phyloP scores from a whole-genome alignment of 306 rosid species.

The Fragaria iinumae region DNA sequence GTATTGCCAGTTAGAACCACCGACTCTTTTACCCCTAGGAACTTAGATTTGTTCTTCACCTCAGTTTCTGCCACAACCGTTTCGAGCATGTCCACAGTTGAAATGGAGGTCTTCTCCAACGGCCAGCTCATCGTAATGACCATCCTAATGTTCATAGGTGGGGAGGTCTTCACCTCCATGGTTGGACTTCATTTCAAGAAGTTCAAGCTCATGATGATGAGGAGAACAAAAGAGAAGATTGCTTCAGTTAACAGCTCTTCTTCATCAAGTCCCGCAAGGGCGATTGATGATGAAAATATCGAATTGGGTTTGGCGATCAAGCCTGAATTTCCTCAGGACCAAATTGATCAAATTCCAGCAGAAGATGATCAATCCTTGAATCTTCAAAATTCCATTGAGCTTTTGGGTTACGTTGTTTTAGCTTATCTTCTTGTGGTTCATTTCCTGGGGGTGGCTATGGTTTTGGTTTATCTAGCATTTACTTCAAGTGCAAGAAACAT shows the following conservation, averaged over 20 bases:
- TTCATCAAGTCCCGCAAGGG: not conserved
- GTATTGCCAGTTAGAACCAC: slow-evolving; percentile 16
- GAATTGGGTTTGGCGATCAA: not conserved
- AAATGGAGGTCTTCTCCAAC: slow-evolving; percentile 59
- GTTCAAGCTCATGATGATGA: slow-evolving; percentile 34
- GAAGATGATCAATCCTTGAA: slow-evolving; percentile 16
- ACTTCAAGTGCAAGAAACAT: slow-evolving; percentile 37
- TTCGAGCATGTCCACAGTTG: slow-evolving; percentile 65
- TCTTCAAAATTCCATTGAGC: slow-evolving; percentile 21
- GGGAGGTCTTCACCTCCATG: slow-evolving; percentile 59
- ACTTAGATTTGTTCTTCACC: slow-evolving; percentile 56
- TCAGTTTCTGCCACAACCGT: slow-evolving; percentile 58
- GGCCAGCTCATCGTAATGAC: slow-evolving; percentile 44
- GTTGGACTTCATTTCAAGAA: slow-evolving; percentile 39
- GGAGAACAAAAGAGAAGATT: slow-evolving; percentile 14
- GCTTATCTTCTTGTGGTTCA: slow-evolving; percentile 37
- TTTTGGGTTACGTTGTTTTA: slow-evolving; percentile 40
- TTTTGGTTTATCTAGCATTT: slow-evolving; percentile 30
- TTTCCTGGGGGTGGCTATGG: slow-evolving; percentile 29
- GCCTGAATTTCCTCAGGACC: not conserved
- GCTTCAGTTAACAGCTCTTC: slow-evolving; percentile 9
- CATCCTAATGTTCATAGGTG: slow-evolving; percentile 56
- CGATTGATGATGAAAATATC: not conserved
- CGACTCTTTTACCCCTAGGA: slow-evolving; percentile 8
- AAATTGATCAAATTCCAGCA: not conserved